Conservation (phyloP, 176 grass and related monocot species). For the Triticum monococcum region DNA sequence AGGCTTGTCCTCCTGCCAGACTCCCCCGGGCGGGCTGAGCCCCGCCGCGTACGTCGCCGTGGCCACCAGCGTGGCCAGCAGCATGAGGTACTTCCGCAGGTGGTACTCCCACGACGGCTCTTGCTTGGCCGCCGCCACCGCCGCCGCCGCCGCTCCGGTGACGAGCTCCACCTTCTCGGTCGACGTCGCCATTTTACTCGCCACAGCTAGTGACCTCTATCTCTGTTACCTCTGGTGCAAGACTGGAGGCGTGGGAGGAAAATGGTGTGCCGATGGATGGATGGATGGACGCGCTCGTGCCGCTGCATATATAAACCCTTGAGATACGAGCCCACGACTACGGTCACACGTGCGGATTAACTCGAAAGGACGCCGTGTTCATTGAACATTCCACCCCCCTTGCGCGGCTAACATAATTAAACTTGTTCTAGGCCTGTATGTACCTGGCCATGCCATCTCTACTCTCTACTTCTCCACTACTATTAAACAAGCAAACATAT, state of each 20-base stretch:
- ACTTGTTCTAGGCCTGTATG: too few species aligned
- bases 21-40: conserved; percentile 37
- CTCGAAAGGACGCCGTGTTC: too few species aligned
- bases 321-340: not conserved
- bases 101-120: conserved; percentile 29
- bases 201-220: not conserved
- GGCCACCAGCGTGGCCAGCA: conserved; percentile 36
- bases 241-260: not conserved
- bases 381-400: too few species aligned
- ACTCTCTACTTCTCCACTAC: too few species aligned
- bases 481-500: too few species aligned
- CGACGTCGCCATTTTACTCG: not conserved
- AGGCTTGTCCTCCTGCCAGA: conserved; percentile 13
- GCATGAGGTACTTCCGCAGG: conserved; percentile 34
- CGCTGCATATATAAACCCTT: not conserved
- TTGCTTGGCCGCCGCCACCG: not conserved
- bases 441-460: too few species aligned
- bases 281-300: not conserved
- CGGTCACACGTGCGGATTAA: too few species aligned
- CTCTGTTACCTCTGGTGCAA: not conserved
- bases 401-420: too few species aligned
- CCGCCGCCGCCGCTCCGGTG: not conserved
- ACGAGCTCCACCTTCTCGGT: not conserved
- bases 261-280: not conserved
- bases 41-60: conserved; percentile 41